Percentiles rank a stretch among this genome's conserved stretches.
Evolutionary conservation across 176 grass and related monocot genomes (phyloP).

Genomic region (Zea mays): Zm-B73-REFERENCE-NAM-5.0 NC_050096.1:257059501-257060000

Average conservation of each 20-base stretch:
- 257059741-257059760: not conserved
- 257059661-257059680: not conserved
- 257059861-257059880: not conserved
- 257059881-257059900: too few relatives aligned
- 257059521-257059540: not conserved
- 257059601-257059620: not conserved
- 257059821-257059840: slow-evolving; percentile 7
- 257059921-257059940: not conserved
- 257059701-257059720: not conserved
- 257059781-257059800: not conserved
- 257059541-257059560: slow-evolving; percentile 14
- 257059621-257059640: not conserved
- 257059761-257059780: not conserved
- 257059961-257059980: slow-evolving; percentile 16
- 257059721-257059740: slow-evolving; percentile 21
- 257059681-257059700: not conserved
- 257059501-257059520: not conserved
- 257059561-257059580: not conserved
- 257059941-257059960: not conserved
- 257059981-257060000: not conserved
- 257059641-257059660: slow-evolving; percentile 19
- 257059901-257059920: not conserved
- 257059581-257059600: not conserved
- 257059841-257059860: not conserved
- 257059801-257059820: slow-evolving; percentile 2